Conservation (phyloP, 2,329 filamentous ascomycete species). For the Rhinocladiella mackenziei region DNA sequence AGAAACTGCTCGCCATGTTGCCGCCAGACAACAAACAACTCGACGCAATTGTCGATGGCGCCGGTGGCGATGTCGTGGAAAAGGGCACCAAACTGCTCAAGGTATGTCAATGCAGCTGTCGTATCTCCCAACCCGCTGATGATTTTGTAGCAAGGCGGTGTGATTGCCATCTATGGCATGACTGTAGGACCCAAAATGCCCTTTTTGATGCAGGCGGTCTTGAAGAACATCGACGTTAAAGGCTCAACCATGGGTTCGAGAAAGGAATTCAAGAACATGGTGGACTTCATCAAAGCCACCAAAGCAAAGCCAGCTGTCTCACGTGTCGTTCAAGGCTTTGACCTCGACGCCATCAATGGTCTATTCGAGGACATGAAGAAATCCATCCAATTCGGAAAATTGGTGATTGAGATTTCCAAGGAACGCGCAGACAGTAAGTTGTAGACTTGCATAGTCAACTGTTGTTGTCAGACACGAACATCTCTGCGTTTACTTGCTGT, state of each 20-base stretch:
- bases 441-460: constrained; percentile 21
- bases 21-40: constrained; percentile 64
- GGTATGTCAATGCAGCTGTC: constrained; percentile 36
- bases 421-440: constrained; percentile 38
- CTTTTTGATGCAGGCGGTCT: constrained; percentile 75
- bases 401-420: constrained; percentile 68
- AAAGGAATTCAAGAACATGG: constrained; percentile 86
- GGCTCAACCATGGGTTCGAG: constrained; percentile 90
- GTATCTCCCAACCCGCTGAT: constrained; percentile 2
- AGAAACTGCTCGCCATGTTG: constrained; percentile 57
- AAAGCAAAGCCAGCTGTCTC: constrained; percentile 75
- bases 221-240: constrained; percentile 81
- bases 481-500: constrained; percentile 1
- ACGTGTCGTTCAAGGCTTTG: constrained; percentile 66
- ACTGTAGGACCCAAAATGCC: constrained; percentile 80
- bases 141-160: constrained; percentile 59
- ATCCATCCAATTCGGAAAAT: constrained; percentile 84
- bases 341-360: constrained; percentile 70
- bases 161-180: constrained; percentile 90
- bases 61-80: constrained; percentile 77
- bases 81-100: constrained; percentile 67
- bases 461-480: neutral
- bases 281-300: constrained; percentile 70
- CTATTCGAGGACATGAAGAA: constrained; percentile 86
- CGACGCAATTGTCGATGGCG: constrained; percentile 86